Evolutionary conservation across 352 stramenopile genomes (phyloP), one percentile per base, ranked within the genome.

Genomic region (Phytophthora fragariae): DNA sequence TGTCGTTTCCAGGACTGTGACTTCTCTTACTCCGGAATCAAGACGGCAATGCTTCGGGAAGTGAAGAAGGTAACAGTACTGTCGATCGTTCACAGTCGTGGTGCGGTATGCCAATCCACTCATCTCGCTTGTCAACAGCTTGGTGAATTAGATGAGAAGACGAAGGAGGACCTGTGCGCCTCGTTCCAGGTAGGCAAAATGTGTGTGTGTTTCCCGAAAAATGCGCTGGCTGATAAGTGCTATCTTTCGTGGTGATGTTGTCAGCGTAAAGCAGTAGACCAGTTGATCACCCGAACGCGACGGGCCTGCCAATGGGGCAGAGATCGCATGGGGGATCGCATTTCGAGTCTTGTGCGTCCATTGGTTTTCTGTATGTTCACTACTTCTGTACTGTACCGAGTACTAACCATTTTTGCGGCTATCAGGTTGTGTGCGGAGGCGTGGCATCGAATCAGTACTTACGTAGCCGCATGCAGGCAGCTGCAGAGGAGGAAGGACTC

Each of bases 1-100:
- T 53, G 33, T 0, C 37, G 8, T 63, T 39, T 33, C 24, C 57
- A 92, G 85, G 93, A 99, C 81, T 99, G 93, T 63, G 96, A 99
- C 70, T 99, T 99, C 76, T 98, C 90, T 49, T 99, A 99, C 82
- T 97, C 97, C 3, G 98, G 98, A 3, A 92, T 99, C 47, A 99
- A 99, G 79, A 99, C 97, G 8, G 93, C 97, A 29, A 98, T 99
- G 90, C 73, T 94, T 33, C 88, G 88, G 41, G 84, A 94, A 60
- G 69, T 96, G 21, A 82, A 84, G 29, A 81, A 88, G 67, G 82
- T 94, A 59, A 46, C 7, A 9, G 10, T 21, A n/a, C 5, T 35
- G 52, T 35, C 5, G 15, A 39, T 39, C 41, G 15, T 37, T 39
- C 8, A 29, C 53, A 3, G 9, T 50, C 12, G 41, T 19, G 41